These are phyloP conservation scores for Oryza longistaminata DNA, from an alignment of 176 grass and related monocot species.

Conservation along the genomic window DNA sequence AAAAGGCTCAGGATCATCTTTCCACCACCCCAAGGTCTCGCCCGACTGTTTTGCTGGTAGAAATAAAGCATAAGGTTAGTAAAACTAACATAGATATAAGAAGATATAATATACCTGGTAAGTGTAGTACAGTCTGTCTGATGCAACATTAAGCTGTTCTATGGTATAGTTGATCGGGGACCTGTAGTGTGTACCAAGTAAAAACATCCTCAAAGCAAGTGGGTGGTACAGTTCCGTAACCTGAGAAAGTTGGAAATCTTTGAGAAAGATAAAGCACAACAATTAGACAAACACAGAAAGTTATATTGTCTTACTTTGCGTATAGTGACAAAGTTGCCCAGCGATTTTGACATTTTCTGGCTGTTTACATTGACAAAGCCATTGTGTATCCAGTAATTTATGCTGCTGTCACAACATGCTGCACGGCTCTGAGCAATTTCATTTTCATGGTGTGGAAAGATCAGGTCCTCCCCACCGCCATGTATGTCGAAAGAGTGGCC, in stretches of 20 bases:
- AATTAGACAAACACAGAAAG: background rate
- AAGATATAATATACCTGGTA: constrained; percentile 65
- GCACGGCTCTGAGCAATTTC: constrained; percentile 97
- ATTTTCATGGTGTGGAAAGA: constrained; percentile 98
- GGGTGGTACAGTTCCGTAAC: constrained; percentile 85
- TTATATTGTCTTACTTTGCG: constrained; percentile 55
- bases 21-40: background rate
- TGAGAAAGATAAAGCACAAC: constrained; percentile 12
- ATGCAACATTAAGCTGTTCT: constrained; percentile 79
- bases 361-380: constrained; percentile 98
- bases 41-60: background rate
- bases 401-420: constrained; percentile 76
- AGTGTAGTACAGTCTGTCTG: constrained; percentile 90
- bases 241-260: constrained; percentile 35
- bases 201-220: constrained; percentile 87
- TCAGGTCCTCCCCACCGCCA: constrained; percentile 87
- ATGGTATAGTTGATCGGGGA: constrained; percentile 81
- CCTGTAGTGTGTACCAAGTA: constrained; percentile 92
- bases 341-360: constrained; percentile 94
- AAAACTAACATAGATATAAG: constrained; percentile 13
- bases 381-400: constrained; percentile 93
- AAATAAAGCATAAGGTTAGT: background rate
- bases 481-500: constrained; percentile 89
- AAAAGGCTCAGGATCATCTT: background rate
- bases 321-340: constrained; percentile 88